Evolutionary conservation across 345 rosid genomes (phyloP).

Genomic region (Acer negundo): DNA sequence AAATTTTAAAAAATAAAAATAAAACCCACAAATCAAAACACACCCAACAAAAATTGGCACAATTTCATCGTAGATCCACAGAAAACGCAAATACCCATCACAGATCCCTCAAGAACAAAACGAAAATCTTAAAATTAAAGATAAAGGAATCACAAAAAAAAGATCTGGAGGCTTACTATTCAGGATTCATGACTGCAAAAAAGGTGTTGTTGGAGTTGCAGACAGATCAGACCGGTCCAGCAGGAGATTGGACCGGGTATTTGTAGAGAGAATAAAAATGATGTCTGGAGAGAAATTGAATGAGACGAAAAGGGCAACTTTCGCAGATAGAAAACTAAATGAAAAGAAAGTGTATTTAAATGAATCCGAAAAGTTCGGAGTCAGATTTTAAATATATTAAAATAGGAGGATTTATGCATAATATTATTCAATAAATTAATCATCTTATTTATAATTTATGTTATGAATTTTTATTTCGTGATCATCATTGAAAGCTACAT

Average conservation of each 20-base stretch:
- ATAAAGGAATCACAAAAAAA: too few species aligned
- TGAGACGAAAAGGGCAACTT: not conserved
- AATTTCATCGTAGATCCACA: conserved; percentile 14
- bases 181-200: conserved; percentile 42
- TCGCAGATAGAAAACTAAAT: too few species aligned
- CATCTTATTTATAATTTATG: too few species aligned
- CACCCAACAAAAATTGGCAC: not conserved
- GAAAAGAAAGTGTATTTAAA: not conserved
- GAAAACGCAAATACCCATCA: not conserved
- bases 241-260: conserved; percentile 22
- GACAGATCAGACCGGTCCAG: conserved; percentile 35
- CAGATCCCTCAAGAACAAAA: not conserved
- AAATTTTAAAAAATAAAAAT: not conserved
- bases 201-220: conserved; percentile 2
- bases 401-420: not conserved
- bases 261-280: not conserved
- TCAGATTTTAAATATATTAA: not conserved
- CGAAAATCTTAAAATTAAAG: not conserved
- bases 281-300: not conserved
- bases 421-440: not conserved
- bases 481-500: too few species aligned
- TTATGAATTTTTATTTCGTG: too few species aligned
- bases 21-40: conserved; percentile 8
- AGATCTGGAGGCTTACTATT: conserved; percentile 34
- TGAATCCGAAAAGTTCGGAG: conserved; percentile 21